Conservation (phyloP, 371 early-diverging fungal species). For the Lichtheimia ramosa region DNA sequence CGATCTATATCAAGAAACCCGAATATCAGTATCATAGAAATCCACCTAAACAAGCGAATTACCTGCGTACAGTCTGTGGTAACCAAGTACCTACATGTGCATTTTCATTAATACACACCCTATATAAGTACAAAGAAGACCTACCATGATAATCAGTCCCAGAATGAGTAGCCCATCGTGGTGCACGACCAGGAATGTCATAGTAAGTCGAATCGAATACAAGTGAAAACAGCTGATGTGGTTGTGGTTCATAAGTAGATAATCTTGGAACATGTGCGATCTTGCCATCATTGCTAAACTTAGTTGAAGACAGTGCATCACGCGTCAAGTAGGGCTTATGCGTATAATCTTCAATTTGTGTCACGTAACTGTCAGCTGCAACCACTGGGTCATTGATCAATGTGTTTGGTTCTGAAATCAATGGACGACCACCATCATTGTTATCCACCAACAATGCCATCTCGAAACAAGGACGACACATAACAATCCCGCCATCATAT, state of each 20-base stretch:
- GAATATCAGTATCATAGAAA: not conserved
- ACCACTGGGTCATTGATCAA: slow-evolving; percentile 15
- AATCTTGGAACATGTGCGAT: slow-evolving; percentile 37
- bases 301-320: slow-evolving; percentile 50
- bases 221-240: slow-evolving; percentile 78
- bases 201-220: slow-evolving; percentile 80
- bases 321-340: slow-evolving; percentile 82
- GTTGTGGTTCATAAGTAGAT: slow-evolving; percentile 75
- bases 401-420: not conserved
- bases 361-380: slow-evolving; percentile 44
- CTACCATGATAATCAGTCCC: slow-evolving; percentile 88
- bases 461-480: slow-evolving; percentile 82
- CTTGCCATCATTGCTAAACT: slow-evolving; percentile 51
- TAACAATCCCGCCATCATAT: slow-evolving; percentile 75
- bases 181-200: slow-evolving; percentile 89
- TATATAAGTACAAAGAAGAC: not conserved
- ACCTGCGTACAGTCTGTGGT: slow-evolving; percentile 87
- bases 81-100: slow-evolving; percentile 82
- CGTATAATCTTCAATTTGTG: slow-evolving; percentile 76
- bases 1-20: slow-evolving; percentile 42
- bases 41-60: slow-evolving; percentile 2
- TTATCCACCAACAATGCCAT: slow-evolving; percentile 52
- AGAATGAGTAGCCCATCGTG: slow-evolving; percentile 90
- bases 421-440: slow-evolving; percentile 21
- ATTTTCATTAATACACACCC: not conserved